phyloP scores from a whole-genome alignment of 345 rosid species.

The Ailanthus altissimus region DNA sequence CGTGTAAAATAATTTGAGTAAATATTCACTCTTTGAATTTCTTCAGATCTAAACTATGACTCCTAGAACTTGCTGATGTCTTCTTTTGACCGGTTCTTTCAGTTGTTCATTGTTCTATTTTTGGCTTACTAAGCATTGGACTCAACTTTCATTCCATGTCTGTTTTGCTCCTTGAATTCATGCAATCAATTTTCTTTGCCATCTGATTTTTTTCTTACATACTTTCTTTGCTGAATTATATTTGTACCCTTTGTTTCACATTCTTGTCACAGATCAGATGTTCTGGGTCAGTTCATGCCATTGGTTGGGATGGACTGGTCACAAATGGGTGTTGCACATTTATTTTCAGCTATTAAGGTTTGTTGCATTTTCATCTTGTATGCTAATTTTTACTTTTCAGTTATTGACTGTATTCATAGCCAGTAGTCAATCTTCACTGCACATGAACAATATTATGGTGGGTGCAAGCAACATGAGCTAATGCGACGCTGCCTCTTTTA shows the following conservation, averaged over 20 bases:
- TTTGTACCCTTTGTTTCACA: slow-evolving; percentile 18
- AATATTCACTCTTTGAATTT: slow-evolving; percentile 7
- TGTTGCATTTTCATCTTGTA: slow-evolving; percentile 28
- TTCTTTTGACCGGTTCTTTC: slow-evolving; percentile 4
- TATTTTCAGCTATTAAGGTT: slow-evolving; percentile 92
- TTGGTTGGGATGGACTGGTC: slow-evolving; percentile 94
- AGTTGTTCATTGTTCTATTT: background rate
- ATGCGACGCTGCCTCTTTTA: background rate
- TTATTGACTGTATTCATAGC: background rate
- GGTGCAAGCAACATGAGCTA: background rate
- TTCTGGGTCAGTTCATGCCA: slow-evolving; percentile 99
- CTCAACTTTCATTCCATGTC: slow-evolving; percentile 12
- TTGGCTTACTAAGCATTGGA: slow-evolving; percentile 6
- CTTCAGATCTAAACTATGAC: slow-evolving; percentile 9
- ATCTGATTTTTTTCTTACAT: background rate
- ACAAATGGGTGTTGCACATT: slow-evolving; percentile 91
- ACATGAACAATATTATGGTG: slow-evolving; percentile 3
- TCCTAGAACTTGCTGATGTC: slow-evolving; percentile 4
- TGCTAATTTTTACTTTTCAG: background rate
- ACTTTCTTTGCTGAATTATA: slow-evolving; percentile 11
- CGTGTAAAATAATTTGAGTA: background rate
- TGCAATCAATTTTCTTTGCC: slow-evolving; percentile 12
- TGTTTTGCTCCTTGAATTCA: slow-evolving; percentile 12
- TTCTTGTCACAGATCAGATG: slow-evolving; percentile 77
- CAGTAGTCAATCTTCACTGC: background rate